These are phyloP conservation scores for Phylloporus rhodoxanthus DNA, from an alignment of 768 basidiomycete genomes.

Conservation along the genomic window DNA sequence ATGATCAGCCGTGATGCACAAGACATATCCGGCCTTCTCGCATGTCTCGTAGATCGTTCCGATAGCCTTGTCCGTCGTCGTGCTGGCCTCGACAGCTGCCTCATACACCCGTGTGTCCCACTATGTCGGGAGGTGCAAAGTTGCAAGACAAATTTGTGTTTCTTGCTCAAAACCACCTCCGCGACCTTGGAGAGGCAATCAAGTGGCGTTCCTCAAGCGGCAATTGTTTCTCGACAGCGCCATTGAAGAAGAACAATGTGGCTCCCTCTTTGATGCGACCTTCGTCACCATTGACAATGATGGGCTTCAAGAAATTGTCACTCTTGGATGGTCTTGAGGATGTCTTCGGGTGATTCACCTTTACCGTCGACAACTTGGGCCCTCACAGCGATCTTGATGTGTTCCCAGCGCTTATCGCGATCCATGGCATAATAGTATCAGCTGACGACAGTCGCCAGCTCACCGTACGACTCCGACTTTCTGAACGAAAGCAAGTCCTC, in stretches of 20 bases:
- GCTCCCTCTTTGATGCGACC: conserved; percentile 82
- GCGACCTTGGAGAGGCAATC: conserved; percentile 95
- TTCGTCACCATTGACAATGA: conserved; percentile 75
- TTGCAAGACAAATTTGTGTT: conserved; percentile 92
- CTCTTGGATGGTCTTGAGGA: conserved; percentile 62
- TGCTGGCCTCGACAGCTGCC: conserved; percentile 84
- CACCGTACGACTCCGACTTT: conserved; percentile 69
- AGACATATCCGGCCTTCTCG: conserved; percentile 76
- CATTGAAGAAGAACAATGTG: conserved; percentile 94
- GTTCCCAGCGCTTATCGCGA: conserved; percentile 94
- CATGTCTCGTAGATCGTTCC: conserved; percentile 84
- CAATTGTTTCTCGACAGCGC: conserved; percentile 92
- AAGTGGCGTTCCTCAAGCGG: conserved; percentile 74
- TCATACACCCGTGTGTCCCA: conserved; percentile 92
- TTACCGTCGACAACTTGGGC: conserved; percentile 69
- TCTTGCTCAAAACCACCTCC: conserved; percentile 61
- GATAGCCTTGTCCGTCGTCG: conserved; percentile 85
- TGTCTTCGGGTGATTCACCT: conserved; percentile 49
- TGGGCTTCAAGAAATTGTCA: conserved; percentile 96
- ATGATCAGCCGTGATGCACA: conserved; percentile 88
- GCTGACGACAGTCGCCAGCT: conserved; percentile 80
- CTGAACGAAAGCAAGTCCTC: conserved; percentile 74
- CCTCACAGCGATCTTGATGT: conserved; percentile 88
- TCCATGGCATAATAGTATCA: conserved; percentile 98
- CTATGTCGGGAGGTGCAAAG: conserved; percentile 97